phyloP scores from a whole-genome alignment of 257 asterid genomes.

The Pogostemon cablin region DNA sequence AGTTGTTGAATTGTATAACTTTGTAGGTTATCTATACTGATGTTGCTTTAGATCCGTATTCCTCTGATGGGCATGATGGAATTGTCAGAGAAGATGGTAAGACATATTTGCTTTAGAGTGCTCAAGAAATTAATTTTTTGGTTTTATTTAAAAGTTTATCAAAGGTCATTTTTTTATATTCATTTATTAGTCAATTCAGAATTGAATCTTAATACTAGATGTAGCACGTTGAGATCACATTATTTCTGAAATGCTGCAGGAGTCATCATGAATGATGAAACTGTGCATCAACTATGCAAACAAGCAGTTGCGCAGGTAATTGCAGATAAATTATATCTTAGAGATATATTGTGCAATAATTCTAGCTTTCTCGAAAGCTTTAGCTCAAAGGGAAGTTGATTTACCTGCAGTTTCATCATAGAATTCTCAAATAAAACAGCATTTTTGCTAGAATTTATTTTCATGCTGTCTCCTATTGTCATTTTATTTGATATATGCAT shows the following conservation, averaged over 20 bases:
- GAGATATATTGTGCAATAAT: not conserved
- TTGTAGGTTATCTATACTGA: conserved; percentile 85
- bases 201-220: not conserved
- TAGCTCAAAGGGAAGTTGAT: not conserved
- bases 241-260: conserved; percentile 60
- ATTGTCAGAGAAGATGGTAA: conserved; percentile 98
- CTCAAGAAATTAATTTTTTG: not conserved
- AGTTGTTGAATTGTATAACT: conserved; percentile 16
- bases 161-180: not conserved
- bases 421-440: conserved; percentile 15
- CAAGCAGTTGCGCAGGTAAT: conserved; percentile 96
- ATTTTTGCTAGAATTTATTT: not conserved
- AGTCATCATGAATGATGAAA: conserved; percentile 93
- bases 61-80: conserved; percentile 99
- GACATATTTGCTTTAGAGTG: conserved; percentile 9
- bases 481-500: not conserved
- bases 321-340: not conserved
- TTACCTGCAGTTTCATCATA: not conserved
- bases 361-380: not conserved
- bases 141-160: not conserved
- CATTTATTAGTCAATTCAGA: not conserved
- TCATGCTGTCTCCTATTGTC: not conserved
- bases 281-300: conserved; percentile 91
- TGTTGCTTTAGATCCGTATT: conserved; percentile 96
- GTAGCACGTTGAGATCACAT: conserved; percentile 14